Conservation (phyloP, 2,329 filamentous ascomycete genomes). For the Microdochium nivale region DNA sequence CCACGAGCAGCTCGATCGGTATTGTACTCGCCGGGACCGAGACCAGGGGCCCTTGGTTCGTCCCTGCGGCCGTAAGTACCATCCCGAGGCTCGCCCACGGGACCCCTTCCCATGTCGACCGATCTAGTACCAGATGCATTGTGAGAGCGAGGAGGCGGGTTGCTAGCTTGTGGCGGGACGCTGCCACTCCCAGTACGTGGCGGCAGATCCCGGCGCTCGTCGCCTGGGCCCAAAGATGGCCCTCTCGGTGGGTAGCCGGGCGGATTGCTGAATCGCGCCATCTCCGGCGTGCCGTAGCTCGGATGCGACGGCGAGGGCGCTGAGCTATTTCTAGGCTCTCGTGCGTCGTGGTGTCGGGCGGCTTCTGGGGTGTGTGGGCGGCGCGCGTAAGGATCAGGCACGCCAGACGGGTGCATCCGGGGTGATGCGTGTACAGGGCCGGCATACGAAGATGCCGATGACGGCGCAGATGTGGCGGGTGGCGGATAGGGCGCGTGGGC, state of each 20-base stretch:
- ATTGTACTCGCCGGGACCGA: constrained; percentile 37
- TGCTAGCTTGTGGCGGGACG: constrained; percentile 39
- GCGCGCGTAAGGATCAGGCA: constrained; percentile 41
- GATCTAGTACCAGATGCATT: constrained; percentile 33
- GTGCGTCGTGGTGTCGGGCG: constrained; percentile 42
- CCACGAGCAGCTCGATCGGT: constrained; percentile 36
- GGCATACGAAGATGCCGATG: constrained; percentile 36
- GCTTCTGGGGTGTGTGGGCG: constrained; percentile 69
- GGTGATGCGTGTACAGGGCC: constrained; percentile 45
- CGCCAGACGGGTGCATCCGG: constrained; percentile 49
- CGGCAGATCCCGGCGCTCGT: constrained; percentile 32
- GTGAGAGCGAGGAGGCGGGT: constrained; percentile 44
- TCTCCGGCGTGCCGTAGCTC: constrained; percentile 46
- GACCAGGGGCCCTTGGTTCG: constrained; percentile 26
- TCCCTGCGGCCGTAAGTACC: constrained; percentile 42
- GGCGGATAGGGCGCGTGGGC: constrained; percentile 31
- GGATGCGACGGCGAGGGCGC: constrained; percentile 39
- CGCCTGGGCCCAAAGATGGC: constrained; percentile 34
- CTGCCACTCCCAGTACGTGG: constrained; percentile 20
- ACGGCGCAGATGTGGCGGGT: constrained; percentile 27
- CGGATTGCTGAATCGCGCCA: constrained; percentile 51
- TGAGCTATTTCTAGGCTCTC: constrained; percentile 30
- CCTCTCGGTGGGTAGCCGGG: constrained; percentile 44
- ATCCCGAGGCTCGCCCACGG: constrained; percentile 13
- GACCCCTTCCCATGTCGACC: constrained; percentile 35